Evolutionary conservation across 192 early-diverging fungal species (phyloP), one percentile per base, ranked within the genome.

Genomic region (Backusella liffmaniae): DNA sequence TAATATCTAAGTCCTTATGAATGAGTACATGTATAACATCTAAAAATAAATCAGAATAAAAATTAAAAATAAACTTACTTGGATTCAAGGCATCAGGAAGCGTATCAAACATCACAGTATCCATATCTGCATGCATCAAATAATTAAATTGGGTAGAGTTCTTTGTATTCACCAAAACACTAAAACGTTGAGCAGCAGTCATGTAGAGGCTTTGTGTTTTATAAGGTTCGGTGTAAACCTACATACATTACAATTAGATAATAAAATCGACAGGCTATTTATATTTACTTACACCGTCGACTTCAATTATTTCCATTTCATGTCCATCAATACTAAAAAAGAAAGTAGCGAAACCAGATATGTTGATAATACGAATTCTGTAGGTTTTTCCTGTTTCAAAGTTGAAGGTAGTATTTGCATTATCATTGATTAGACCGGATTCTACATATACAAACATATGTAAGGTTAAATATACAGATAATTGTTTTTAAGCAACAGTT

Each of bases 301-400:
- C 88, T 81, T 97, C 95, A 74, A 97, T 92, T 26, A 97, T 87
- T 41, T 82, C 82, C 81, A 97, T 86, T 7, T 84, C 77, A 77
- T 96, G 95, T 18, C 90, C 91, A 67, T 94, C 94, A 69, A 97
- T 92, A 35, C 86, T 89, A 77, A 97, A 88, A 73, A 89, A 86
- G 88, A 91, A 97, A 79, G 88, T 92, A 30, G 90, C 79, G 67
- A 94, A 84, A 36, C 92, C 91, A 37, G 91, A 90, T 88, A 92
- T 93, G 82, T 92, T 93, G 84, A 97, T 91, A 71, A 97, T 69
- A 5, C 96, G 91, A 67, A 97, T 71, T 70, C 94, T 89, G 83
- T 95, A 95, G 16, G 90, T 94, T 85, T 93, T 95, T 72, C 92
- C 93, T 3, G 93, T 85, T 42, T 76, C 79, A 79, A 97, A 92